Evolutionary conservation across 202 grass and related monocot genomes (phyloP).

Genomic region (Hordeum pubiflorum): DNA sequence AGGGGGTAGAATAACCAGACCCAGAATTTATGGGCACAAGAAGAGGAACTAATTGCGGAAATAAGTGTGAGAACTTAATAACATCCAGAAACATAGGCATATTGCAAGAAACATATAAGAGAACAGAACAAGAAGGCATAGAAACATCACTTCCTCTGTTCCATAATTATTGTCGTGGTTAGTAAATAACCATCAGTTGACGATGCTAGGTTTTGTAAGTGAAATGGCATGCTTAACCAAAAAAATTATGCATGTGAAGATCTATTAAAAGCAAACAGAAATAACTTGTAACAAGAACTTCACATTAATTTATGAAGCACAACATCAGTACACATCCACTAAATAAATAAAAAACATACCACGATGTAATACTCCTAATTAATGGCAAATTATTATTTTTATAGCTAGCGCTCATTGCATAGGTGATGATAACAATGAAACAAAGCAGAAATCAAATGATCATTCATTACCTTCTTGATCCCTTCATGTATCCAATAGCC

Average conservation of each 20-base stretch:
- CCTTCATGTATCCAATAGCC: constrained; percentile 93
- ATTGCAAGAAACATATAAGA: constrained; percentile 11
- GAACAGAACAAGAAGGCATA: constrained; percentile 14
- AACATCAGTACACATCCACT: background rate
- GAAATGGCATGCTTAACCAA: background rate
- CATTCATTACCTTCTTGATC: constrained; percentile 78
- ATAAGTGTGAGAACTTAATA: constrained; percentile 12
- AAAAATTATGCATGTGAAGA: background rate
- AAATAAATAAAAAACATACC: background rate
- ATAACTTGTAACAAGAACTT: background rate
- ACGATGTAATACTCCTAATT: background rate
- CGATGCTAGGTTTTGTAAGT: background rate
- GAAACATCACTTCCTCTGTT: background rate
- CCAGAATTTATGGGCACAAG: background rate
- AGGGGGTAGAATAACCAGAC: background rate
- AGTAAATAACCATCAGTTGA: background rate
- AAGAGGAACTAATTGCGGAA: background rate
- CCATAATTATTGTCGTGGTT: no score
- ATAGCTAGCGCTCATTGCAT: background rate
- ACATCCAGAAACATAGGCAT: background rate
- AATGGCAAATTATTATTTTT: background rate
- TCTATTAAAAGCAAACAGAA: background rate
- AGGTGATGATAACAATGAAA: background rate
- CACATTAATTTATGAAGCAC: background rate
- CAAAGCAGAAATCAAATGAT: constrained; percentile 24